These are phyloP conservation scores for Buddleja alternifolia DNA, from an alignment of 257 asterid species.

Conservation along the genomic window DNA sequence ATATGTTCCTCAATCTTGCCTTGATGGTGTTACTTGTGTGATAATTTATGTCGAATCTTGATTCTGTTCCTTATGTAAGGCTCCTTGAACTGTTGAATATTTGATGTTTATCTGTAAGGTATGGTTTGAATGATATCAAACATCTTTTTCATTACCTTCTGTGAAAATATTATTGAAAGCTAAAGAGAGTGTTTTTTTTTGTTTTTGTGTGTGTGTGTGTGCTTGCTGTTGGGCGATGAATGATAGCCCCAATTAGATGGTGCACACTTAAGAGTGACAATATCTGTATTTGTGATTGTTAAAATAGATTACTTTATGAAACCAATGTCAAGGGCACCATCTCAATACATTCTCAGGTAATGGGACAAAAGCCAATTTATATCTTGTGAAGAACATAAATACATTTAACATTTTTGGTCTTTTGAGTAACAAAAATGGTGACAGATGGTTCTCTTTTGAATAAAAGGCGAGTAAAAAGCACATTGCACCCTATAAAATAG, in stretches of 20 bases:
- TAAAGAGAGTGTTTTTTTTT: not conserved
- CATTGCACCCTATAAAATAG: too few relatives aligned
- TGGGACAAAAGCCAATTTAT: not conserved
- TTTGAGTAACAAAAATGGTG: not conserved
- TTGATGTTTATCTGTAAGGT: constrained; percentile 2
- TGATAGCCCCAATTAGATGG: not conserved
- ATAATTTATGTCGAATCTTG: not conserved
- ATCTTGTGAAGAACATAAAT: not conserved
- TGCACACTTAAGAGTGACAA: not conserved
- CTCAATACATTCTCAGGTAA: not conserved
- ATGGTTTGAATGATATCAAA: not conserved
- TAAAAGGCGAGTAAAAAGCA: not conserved
- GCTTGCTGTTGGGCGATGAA: not conserved
- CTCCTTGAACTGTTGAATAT: constrained; percentile 9
- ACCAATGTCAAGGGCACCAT: not conserved
- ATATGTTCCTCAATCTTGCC: constrained; percentile 13
- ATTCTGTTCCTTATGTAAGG: constrained; percentile 3
- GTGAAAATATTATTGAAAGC: not conserved
- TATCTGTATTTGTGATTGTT: not conserved
- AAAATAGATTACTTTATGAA: constrained; percentile 7
- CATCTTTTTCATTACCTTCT: not conserved
- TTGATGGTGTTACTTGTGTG: constrained; percentile 13
- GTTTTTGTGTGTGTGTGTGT: not conserved
- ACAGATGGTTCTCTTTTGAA: not conserved
- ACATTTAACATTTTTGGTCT: not conserved